Conservation (phyloP, 108 stramenopile species). For the Nitzschia sp. region DNA sequence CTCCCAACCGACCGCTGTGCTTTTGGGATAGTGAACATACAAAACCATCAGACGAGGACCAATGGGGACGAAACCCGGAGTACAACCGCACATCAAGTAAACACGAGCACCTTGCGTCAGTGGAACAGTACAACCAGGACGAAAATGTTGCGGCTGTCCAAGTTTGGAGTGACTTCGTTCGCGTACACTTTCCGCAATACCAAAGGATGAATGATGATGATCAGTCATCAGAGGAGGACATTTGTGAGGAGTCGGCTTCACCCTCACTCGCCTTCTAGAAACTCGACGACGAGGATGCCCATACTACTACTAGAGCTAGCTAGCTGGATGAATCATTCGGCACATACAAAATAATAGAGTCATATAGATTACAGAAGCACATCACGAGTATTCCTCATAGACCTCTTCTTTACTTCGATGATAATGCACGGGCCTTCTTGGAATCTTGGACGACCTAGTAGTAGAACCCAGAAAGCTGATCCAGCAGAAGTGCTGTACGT, state of each 20-base stretch:
- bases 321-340: too few relatives aligned
- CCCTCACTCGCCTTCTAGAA: neutral
- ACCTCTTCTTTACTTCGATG: too few relatives aligned
- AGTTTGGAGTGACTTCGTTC: slow-evolving; percentile 20
- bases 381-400: too few relatives aligned
- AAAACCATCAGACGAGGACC: slow-evolving; percentile 12
- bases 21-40: slow-evolving; percentile 24
- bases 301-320: too few relatives aligned
- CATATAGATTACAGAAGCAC: too few relatives aligned
- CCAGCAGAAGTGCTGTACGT: too few relatives aligned
- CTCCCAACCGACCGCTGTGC: slow-evolving; percentile 19
- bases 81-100: slow-evolving; percentile 10
- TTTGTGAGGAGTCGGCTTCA: too few relatives aligned
- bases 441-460: too few relatives aligned
- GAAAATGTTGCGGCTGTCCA: slow-evolving; percentile 8
- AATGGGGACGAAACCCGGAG: slow-evolving; percentile 23
- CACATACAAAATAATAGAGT: too few relatives aligned
- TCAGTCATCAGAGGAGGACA: neutral
- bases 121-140: slow-evolving; percentile 27
- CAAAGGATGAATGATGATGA: neutral
- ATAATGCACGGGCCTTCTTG: too few relatives aligned
- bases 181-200: slow-evolving; percentile 14
- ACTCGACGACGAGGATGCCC: too few relatives aligned
- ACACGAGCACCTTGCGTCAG: slow-evolving; percentile 2
- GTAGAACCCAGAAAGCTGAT: too few relatives aligned